Base-by-base conservation (phyloP, 768 basidiomycete species). In the Daedalea quercina region DNA sequence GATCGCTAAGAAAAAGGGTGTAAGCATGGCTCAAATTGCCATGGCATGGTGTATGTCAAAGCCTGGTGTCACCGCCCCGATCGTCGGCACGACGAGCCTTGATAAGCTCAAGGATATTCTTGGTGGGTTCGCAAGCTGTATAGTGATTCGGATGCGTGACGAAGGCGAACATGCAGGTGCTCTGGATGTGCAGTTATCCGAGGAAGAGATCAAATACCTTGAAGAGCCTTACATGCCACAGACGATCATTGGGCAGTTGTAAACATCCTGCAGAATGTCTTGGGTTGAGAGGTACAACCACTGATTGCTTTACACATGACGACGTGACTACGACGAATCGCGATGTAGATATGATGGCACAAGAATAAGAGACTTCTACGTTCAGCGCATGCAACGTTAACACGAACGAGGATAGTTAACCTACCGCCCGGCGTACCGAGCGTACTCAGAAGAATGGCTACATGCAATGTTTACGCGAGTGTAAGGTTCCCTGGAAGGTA, bases 121-220 rank as follows among this genome's bases (percentile, higher is more conserved):
- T 45, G 69, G 67, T 62, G 23, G 24, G 51, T n/a, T 40, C 3
- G 9, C 17, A 4, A 3, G 49, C 15, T 35, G 4, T 11, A 33
- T n/a, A n/a, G n/a, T n/a, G n/a, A n/a, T n/a, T n/a, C n/a, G n/a
- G n/a, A n/a, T n/a, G n/a, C n/a, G n/a, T n/a, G n/a, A n/a, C n/a
- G n/a, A n/a, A n/a, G n/a, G n/a, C n/a, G n/a, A n/a, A n/a, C n/a
- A n/a, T n/a, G n/a, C 49, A 75, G 76, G 65, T 11, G 78, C 69
- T 6, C 67, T 77, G 7, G 57, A 78, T 47, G 54, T 82, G 33
- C 67, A 70, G 45, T 69, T 85, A 41, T 74, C 75, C 0, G 66
- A 71, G 1, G 80, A 82, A 20, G 82, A 85, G 57, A 66, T 79
- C 35, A 73, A 76, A 63, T 70, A 71, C 50, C 71, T 85, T 26